phyloP scores from a whole-genome alignment of 768 basidiomycete species.

The Stropharia rugosoannulata region DNA sequence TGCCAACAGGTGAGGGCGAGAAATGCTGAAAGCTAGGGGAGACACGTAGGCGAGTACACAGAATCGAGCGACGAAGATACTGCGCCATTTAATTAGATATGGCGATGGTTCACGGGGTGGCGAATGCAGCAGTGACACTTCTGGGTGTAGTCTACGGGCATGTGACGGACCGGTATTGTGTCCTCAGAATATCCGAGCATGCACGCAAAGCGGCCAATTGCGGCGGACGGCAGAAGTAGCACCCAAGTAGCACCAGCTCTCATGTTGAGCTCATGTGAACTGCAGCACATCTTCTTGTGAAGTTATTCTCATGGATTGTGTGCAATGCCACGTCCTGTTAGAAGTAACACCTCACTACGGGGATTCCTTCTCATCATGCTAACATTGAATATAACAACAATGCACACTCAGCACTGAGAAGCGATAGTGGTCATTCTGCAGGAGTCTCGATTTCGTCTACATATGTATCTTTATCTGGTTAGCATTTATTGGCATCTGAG shows the following conservation, averaged over 20 bases:
- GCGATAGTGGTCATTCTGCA: not conserved
- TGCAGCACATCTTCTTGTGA: not conserved
- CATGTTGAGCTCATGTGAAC: too few relatives aligned
- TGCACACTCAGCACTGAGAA: not conserved
- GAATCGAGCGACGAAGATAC: slow-evolving; percentile 16
- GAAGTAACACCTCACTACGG: not conserved
- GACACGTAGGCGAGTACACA: slow-evolving; percentile 11
- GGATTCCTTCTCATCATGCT: not conserved
- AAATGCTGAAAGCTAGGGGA: slow-evolving; percentile 3
- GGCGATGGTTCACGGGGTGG: not conserved
- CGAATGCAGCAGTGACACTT: not conserved
- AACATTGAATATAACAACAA: not conserved
- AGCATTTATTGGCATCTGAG: not conserved
- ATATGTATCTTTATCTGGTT: not conserved
- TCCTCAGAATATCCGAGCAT: not conserved
- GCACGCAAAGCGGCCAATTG: too few relatives aligned
- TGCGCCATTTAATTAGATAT: slow-evolving; percentile 15
- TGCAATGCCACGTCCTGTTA: too few relatives aligned
- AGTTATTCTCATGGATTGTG: not conserved
- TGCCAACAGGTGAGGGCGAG: slow-evolving; percentile 3
- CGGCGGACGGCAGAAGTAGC: too few relatives aligned
- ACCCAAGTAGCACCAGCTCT: too few relatives aligned
- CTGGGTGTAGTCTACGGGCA: not conserved
- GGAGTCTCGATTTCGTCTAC: not conserved
- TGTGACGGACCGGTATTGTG: slow-evolving; percentile 5